A percentile compares a stretch with the other conserved stretches of the same genome.
Evolutionary conservation across 108 stramenopile genomes (phyloP).

Genomic region (Cyclotella distinguenda): DNA sequence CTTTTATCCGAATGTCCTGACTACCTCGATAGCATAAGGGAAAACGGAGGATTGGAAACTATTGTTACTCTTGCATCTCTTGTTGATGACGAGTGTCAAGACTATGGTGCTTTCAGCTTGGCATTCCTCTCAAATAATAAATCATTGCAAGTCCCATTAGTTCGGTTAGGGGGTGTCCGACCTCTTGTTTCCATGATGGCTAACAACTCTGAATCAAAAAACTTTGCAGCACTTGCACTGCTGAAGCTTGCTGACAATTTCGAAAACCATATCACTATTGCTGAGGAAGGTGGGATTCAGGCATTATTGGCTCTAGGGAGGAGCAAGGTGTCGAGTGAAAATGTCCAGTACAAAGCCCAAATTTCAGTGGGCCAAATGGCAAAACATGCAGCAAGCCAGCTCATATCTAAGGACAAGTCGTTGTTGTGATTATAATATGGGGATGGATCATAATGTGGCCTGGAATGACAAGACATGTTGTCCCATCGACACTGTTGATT

Average conservation of each 20-base stretch:
- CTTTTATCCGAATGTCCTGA: constrained; percentile 61
- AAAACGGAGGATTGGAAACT: constrained; percentile 56
- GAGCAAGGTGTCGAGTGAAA: constrained; percentile 61
- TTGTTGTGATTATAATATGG: too few species aligned
- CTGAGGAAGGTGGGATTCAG: constrained; percentile 83
- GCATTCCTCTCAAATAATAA: constrained; percentile 78
- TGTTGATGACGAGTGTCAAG: constrained; percentile 80
- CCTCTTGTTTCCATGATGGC: constrained; percentile 85
- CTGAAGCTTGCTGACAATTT: constrained; percentile 89
- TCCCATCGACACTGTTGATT: too few species aligned
- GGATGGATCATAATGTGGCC: too few species aligned
- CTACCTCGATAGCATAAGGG: constrained; percentile 60
- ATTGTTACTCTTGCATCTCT: constrained; percentile 63
- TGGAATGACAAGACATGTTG: too few species aligned
- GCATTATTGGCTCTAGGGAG: constrained; percentile 72
- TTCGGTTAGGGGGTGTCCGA: constrained; percentile 66
- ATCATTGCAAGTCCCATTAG: constrained; percentile 65
- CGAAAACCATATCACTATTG: constrained; percentile 81
- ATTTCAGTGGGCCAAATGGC: constrained; percentile 69
- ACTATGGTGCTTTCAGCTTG: constrained; percentile 75
- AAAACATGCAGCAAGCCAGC: constrained; percentile 44
- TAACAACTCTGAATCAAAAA: constrained; percentile 65
- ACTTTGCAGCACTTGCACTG: constrained; percentile 87
- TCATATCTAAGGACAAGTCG: not conserved
- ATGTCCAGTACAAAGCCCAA: constrained; percentile 78